Percentiles rank a stretch among this genome's conserved stretches.
Evolutionary conservation across 176 grass and related monocot genomes (phyloP).

Genomic region (Hordeum marinum): DNA sequence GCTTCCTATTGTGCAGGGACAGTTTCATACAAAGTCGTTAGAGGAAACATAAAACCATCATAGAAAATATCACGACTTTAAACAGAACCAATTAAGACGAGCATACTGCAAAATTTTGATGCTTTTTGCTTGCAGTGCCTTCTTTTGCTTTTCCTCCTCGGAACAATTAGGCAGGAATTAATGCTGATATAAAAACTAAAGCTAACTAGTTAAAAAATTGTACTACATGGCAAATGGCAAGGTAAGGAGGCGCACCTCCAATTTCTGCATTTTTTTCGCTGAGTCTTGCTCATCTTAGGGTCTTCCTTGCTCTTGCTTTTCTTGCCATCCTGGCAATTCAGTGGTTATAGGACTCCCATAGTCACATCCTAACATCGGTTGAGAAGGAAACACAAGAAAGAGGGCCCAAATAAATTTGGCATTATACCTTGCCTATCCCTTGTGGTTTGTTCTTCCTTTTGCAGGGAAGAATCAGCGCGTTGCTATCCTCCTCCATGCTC

Average conservation of each 20-base stretch:
- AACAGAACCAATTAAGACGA: constrained; percentile 17
- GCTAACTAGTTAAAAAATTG: background rate
- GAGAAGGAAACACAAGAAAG: constrained; percentile 1
- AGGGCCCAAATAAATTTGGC: background rate
- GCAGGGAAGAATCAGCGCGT: constrained; percentile 55
- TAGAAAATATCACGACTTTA: background rate
- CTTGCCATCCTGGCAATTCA: constrained; percentile 40
- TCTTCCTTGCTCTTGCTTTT: constrained; percentile 45
- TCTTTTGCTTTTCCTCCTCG: constrained; percentile 76
- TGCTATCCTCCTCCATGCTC: constrained; percentile 47
- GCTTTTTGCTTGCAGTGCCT: constrained; percentile 61
- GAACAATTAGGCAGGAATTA: background rate
- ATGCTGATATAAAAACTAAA: background rate
- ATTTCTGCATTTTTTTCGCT: constrained; percentile 60
- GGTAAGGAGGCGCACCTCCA: constrained; percentile 50
- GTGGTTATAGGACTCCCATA: background rate
- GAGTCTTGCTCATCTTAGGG: constrained; percentile 66
- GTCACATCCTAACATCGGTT: background rate
- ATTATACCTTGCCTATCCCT: constrained; percentile 50
- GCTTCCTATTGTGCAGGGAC: constrained; percentile 40
- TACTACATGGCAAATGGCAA: background rate
- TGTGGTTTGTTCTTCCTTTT: constrained; percentile 63
- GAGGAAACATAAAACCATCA: background rate
- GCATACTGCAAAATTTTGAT: constrained; percentile 67
- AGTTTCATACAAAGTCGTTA: constrained; percentile 18